Base-by-base conservation (phyloP, 2,329 filamentous ascomycete species). In the Aspergillus neotritici region DNA sequence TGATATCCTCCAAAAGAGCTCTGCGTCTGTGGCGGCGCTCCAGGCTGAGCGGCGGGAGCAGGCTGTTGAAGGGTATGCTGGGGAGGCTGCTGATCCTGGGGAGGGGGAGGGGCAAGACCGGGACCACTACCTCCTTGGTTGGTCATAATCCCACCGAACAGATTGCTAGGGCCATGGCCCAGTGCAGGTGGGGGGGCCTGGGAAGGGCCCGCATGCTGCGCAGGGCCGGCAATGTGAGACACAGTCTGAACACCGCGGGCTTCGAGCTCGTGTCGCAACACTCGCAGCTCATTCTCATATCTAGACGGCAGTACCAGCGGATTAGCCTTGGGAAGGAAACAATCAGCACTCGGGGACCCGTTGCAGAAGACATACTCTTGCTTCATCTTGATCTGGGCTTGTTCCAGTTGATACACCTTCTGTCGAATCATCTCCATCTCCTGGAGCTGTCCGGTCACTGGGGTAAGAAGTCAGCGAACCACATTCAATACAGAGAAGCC, bases 71-170 rank as follows among this genome's bases (percentile, higher is more conserved):
- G 74, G 56, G 79, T 75, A 67, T 81, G 79, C 48, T 75, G 75
- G 55, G 70, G 67, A 65, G 71, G 71, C 55, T 74, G 73, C 62
- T 83, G 80, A 57, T 84, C 78, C 67, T 83, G 82, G 57, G 80
- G 78, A 52, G 80, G 81, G 47, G 86, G 86, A 57, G 81, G 82
- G 52, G 89, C 89, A 55, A 94, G 83, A 48, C 87, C 87, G 51
- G 88, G 86, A 48, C 86, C 88, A 57, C 84, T 86, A 71, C 91
- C 88, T 58, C 84, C 86, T 66, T 83, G 82, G 52, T 91, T 91
- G 43, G 90, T 82, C 87, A 98, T 97, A 63, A 97, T 95, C 44
- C 88, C 89, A 55, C 88, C 89, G 63, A 98, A 97, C 32, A 97
- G 77, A 61, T 94, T 93, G 64, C 86, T 91, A 43, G 82, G 82